phyloP scores from a whole-genome alignment of 345 rosid genomes.

The Geranium rotundifolium region DNA sequence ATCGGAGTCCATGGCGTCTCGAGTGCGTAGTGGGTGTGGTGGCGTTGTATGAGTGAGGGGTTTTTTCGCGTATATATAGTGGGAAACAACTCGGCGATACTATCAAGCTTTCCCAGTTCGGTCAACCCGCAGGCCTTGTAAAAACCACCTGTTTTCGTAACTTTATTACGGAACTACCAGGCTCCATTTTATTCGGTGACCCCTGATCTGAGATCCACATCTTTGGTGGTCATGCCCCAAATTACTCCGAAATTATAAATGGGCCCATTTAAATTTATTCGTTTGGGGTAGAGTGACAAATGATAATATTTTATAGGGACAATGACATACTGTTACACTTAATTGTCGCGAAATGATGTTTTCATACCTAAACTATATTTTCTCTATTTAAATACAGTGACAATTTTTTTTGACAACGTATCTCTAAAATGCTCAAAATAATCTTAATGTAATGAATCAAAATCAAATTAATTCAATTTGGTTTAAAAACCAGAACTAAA shows the following conservation, averaged over 20 bases:
- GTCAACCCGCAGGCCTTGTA: neutral
- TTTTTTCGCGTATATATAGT: constrained; percentile 10
- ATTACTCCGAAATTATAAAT: neutral
- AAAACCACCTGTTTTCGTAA: neutral
- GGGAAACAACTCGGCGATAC: constrained; percentile 12
- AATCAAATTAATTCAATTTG: no score
- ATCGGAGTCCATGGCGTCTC: constrained; percentile 74
- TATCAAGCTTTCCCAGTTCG: neutral
- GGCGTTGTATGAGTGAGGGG: neutral
- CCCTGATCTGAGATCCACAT: neutral
- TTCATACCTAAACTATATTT: no score
- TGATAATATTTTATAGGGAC: no score
- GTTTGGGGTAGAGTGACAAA: no score
- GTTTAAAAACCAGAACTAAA: no score
- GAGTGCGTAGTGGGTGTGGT: neutral
- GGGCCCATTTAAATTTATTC: neutral
- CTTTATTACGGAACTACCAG: neutral
- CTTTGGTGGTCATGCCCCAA: neutral
- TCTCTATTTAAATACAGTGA: no score
- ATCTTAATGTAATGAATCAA: no score
- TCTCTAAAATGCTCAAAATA: no score
- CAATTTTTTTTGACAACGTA: no score
- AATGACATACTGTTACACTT: no score
- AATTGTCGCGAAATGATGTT: no score
- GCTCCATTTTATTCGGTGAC: neutral